Evolutionary conservation across 306 rosid genomes (phyloP), one percentile per base, ranked within the genome.

Genomic region (Quercus aquifolioides): DNA sequence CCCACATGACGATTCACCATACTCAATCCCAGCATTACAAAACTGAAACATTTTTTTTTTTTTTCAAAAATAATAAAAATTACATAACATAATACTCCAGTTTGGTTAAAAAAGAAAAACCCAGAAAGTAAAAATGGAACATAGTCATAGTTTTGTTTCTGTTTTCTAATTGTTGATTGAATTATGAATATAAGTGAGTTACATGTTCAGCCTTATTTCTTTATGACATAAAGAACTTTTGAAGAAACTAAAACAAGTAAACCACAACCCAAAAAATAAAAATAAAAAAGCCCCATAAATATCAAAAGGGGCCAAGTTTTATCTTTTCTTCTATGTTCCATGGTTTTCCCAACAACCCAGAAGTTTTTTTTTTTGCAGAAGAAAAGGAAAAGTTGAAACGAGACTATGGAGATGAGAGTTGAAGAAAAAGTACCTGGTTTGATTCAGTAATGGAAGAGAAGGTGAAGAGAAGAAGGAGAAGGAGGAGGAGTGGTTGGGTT

Each of bases 11-110:
- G 92, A 82, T 19, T 79, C 91, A 19, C 80, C 92, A 43, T 76
- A 78, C 78, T 86, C 90, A 31, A 82, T 49, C 63, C 91, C 97
- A 80, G 94, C 90, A 46, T 89, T 90, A 77, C 97, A 92, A 78
- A 91, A 90, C 99, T 94, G 86, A 79, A 63, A 26, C 75, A 31
- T 41, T 41, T 41, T 31, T 13, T 11, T 31, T 13, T 11, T n/a
- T 3, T 23, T n/a, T 3, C 23, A 11, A 60, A 51, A 26, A 17
- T 38, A 26, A 15, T 60, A 74, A 67, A 13, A 2, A 51, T 13
- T 12, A 9, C 5, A 59, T 59, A 23, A 59, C 13, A 59, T 8
- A 41, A 41, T 41, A 8, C 65, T 23, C 33, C 15, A 59, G 30
- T 59, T 59, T 20, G 65, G 65, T 12, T 9, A 11, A 20, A 13